Evolutionary conservation across 2,329 filamentous ascomycete genomes (phyloP).

Genomic region (Diaporthe sp.): DNA sequence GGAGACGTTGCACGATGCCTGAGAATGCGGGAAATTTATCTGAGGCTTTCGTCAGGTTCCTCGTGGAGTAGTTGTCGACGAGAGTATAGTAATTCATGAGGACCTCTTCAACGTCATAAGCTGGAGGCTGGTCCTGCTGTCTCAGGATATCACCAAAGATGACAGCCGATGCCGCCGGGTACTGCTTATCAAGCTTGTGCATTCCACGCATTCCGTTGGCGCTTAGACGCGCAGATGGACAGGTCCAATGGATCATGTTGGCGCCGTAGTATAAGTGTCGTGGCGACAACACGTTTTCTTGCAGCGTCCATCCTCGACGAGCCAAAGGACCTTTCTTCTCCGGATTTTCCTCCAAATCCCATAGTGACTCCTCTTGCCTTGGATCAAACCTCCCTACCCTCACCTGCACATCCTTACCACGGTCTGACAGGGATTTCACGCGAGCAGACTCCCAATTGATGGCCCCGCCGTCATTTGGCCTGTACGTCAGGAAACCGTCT

Average conservation of each 20-base stretch:
- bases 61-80: background rate
- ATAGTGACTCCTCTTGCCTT: background rate
- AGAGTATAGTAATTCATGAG: conserved; percentile 1
- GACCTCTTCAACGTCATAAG: background rate
- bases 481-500: background rate
- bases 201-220: conserved; percentile 4
- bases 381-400: background rate
- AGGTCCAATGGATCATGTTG: conserved; percentile 19
- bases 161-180: background rate
- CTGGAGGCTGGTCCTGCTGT: background rate
- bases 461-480: background rate
- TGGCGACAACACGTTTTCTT: conserved; percentile 13
- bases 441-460: background rate
- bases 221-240: background rate
- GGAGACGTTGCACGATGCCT: background rate
- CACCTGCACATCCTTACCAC: background rate
- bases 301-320: conserved; percentile 16
- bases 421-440: background rate
- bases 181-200: background rate
- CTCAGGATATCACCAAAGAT: background rate
- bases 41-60: background rate
- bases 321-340: background rate
- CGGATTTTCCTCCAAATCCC: background rate
- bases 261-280: conserved; percentile 11
- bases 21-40: conserved; percentile 13